Evolutionary conservation across 495 filamentous ascomycete species (phyloP), one percentile per base, ranked within the genome.

Genomic region (Penicillium canariense): DNA sequence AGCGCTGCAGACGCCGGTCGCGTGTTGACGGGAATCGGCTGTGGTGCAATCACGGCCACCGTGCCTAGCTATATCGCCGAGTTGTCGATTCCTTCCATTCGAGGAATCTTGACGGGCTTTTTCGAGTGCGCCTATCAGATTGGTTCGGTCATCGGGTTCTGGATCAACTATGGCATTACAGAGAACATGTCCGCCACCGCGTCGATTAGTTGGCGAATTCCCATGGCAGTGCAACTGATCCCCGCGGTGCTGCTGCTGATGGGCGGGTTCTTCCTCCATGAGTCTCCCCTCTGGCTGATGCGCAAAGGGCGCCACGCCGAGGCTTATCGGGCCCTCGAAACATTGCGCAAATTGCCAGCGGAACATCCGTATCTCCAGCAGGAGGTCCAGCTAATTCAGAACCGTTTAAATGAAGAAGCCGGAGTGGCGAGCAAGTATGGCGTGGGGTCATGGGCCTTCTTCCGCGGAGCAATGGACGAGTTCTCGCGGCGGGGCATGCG

Each of bases 21-120:
- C 54, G 76, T 86, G 40, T 75, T 89, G 14, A 75, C 79, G 50
- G 87, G 87, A 47, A 57, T 90, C 42, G 84, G 80, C 55, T 79
- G 87, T 55, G 87, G 87, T 58, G 88, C 87, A 55, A 79, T 81
- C 22, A 86, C 84, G 4, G 74, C 84, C 11, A 69, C 84, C 46
- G 84, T 87, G 14, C 87, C 86, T 1, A 80, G 87, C 36, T 89
- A 89, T 62, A 83, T 85, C 56, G 75, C 86, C 46, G 87, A 90
- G 66, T 81, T 90, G 43, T 84, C 86, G 0, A 84, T 82, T 15
- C 84, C 85, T 61, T 82, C 86, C 56, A 87, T 87, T 53, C 81
- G 87, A 36, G 87, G 87, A 23, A 78, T 85, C 20, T 77, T 90
- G 25, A 85, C 89, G 30, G 81, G 84, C 31, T 74, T 87, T 42